A percentile compares a stretch with the other conserved stretches of the same genome.
phyloP scores from a whole-genome alignment of 2,329 filamentous ascomycete genomes.

The Neofusicoccum cordaticola region DNA sequence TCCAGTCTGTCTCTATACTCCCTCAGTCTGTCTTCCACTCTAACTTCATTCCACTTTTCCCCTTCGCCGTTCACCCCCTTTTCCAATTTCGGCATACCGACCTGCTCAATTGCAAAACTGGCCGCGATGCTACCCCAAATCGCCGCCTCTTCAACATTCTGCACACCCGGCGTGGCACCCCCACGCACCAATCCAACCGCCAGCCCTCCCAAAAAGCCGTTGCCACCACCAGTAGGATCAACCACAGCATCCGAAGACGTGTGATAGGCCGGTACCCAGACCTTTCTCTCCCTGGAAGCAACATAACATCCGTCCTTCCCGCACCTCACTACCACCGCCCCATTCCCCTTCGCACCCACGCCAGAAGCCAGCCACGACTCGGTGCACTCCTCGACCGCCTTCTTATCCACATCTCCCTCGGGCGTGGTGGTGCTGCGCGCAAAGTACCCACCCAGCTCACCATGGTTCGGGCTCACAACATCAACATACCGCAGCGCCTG shows the following conservation, averaged over 20 bases:
- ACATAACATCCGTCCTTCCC: conserved; percentile 69
- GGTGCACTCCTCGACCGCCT: conserved; percentile 41
- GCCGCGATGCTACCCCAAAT: conserved; percentile 79
- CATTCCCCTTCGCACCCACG: conserved; percentile 33
- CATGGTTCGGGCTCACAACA: conserved; percentile 75
- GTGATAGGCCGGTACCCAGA: conserved; percentile 80
- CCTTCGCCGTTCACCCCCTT: conserved; percentile 23
- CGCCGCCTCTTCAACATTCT: conserved; percentile 64
- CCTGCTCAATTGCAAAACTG: conserved; percentile 91
- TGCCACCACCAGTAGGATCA: conserved; percentile 94
- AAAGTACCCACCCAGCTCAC: conserved; percentile 86
- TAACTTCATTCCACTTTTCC: conserved; percentile 50
- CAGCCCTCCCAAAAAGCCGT: conserved; percentile 73
- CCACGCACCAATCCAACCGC: conserved; percentile 54
- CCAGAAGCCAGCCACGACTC: conserved; percentile 36
- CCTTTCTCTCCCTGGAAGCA: conserved; percentile 35
- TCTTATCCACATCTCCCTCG: conserved; percentile 33
- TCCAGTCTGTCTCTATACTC: conserved; percentile 41
- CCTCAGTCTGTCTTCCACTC: conserved; percentile 41
- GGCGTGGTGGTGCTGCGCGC: conserved; percentile 40
- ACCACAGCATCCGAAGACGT: conserved; percentile 57
- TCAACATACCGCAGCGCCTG: conserved; percentile 55
- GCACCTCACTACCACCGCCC: conserved; percentile 66
- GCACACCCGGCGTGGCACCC: conserved; percentile 46
- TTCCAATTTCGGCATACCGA: conserved; percentile 69